These are phyloP conservation scores for Aspergillus transmontanensis DNA, from an alignment of 2,329 filamentous ascomycete species.

Conservation along the genomic window DNA sequence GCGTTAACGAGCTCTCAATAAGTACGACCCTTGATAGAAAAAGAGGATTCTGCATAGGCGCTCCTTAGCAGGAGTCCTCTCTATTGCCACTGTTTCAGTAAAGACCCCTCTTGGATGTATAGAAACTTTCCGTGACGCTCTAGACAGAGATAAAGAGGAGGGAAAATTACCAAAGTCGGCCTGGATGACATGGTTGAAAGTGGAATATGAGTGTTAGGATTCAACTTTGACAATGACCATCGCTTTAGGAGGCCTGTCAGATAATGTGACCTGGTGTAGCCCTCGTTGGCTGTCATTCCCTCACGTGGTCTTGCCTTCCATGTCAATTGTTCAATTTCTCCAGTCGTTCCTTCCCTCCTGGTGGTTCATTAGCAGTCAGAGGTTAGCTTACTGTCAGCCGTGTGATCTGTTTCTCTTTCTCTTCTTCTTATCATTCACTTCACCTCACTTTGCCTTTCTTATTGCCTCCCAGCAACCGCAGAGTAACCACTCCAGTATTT, in stretches of 20 bases:
- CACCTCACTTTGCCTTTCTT: background rate
- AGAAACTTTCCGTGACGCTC: background rate
- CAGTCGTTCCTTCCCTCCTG: background rate
- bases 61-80: background rate
- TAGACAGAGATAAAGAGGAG: background rate
- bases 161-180: background rate
- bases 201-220: background rate
- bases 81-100: background rate
- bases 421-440: background rate
- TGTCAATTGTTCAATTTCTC: background rate
- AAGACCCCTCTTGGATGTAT: background rate
- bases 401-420: no score
- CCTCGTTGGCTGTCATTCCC: background rate
- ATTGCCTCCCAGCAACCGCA: background rate
- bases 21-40: background rate
- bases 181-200: background rate
- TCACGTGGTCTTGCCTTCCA: background rate
- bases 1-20: background rate
- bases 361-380: background rate
- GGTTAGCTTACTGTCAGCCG: background rate
- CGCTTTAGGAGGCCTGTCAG: background rate
- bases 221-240: background rate
- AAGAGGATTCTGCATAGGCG: background rate
- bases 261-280: background rate
- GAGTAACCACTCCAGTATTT: background rate